phyloP scores from a whole-genome alignment of 305 asterid species.

The Solanum hybrid region DNA sequence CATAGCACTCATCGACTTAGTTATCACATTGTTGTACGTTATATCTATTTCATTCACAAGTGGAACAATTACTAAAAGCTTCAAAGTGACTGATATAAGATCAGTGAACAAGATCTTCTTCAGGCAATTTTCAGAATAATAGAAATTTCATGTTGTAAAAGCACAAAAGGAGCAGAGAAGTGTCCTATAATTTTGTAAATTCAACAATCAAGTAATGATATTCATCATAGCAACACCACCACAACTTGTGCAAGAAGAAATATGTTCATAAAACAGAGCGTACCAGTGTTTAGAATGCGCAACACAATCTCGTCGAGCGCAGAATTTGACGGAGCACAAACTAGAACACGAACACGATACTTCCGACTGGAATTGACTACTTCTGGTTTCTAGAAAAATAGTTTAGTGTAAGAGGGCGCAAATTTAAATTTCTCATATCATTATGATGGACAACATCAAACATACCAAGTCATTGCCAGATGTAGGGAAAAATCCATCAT shows the following conservation, averaged over 20 bases:
- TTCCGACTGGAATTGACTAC: constrained; percentile 75
- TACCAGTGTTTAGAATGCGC: constrained; percentile 68
- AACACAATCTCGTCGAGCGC: constrained; percentile 94
- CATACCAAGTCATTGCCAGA: constrained; percentile 82
- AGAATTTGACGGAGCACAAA: constrained; percentile 96
- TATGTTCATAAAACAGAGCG: constrained; percentile 2
- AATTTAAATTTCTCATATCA: constrained; percentile 4
- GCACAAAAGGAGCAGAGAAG: background rate
- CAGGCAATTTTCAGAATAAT: background rate
- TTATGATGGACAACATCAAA: constrained; percentile 2
- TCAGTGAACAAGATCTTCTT: background rate
- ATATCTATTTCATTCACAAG: background rate
- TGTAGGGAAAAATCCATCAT: constrained; percentile 92
- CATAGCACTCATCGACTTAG: background rate
- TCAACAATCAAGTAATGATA: background rate
- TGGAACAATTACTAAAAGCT: background rate
- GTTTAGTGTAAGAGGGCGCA: constrained; percentile 9
- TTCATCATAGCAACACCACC: background rate
- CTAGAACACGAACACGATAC: constrained; percentile 88
- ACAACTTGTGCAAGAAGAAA: background rate
- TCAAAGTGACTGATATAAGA: background rate
- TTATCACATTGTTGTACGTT: background rate
- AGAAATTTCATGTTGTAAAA: background rate
- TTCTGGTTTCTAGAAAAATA: constrained; percentile 69
- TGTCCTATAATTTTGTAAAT: background rate